Conservation (phyloP, 768 basidiomycete genomes). For the Agaricus sinodeliciosus region DNA sequence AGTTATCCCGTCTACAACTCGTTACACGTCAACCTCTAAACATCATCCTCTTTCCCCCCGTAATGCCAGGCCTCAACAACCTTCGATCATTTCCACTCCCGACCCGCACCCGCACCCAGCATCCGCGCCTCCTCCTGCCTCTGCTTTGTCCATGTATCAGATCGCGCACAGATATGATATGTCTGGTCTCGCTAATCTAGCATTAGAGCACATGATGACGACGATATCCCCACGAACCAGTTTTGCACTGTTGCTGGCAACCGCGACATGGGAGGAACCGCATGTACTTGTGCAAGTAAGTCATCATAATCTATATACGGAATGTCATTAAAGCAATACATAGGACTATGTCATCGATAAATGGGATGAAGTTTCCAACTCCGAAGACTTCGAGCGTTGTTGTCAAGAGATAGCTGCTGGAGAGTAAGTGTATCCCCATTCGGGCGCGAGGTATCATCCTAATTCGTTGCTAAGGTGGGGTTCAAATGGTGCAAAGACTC, state of each 20-base stretch:
- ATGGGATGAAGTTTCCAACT: constrained; percentile 64
- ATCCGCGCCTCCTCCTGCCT: constrained; percentile 53
- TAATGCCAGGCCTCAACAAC: constrained; percentile 30
- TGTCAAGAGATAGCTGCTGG: constrained; percentile 68
- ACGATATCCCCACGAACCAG: constrained; percentile 60
- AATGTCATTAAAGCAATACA: constrained; percentile 1
- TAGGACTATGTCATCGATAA: constrained; percentile 73
- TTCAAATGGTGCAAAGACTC: constrained; percentile 58
- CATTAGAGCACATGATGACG: constrained; percentile 67
- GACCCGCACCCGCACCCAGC: constrained; percentile 76
- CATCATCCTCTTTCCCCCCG: constrained; percentile 47
- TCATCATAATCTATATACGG: constrained; percentile 10
- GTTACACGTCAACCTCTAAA: constrained; percentile 22
- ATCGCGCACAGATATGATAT: constrained; percentile 72
- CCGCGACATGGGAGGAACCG: constrained; percentile 59
- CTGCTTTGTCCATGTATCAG: constrained; percentile 70
- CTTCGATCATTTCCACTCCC: constrained; percentile 25
- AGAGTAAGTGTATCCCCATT: constrained; percentile 42
- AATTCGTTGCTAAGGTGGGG: constrained; percentile 48
- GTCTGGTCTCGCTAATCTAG: constrained; percentile 56
- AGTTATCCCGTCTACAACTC: constrained; percentile 29
- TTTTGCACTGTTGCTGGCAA: constrained; percentile 66
- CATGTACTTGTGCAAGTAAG: constrained; percentile 53
- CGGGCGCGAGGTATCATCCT: constrained; percentile 1
- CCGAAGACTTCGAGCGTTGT: constrained; percentile 60